Conservation (phyloP, 768 basidiomycete genomes). For the Auricularia auricula-judae region DNA sequence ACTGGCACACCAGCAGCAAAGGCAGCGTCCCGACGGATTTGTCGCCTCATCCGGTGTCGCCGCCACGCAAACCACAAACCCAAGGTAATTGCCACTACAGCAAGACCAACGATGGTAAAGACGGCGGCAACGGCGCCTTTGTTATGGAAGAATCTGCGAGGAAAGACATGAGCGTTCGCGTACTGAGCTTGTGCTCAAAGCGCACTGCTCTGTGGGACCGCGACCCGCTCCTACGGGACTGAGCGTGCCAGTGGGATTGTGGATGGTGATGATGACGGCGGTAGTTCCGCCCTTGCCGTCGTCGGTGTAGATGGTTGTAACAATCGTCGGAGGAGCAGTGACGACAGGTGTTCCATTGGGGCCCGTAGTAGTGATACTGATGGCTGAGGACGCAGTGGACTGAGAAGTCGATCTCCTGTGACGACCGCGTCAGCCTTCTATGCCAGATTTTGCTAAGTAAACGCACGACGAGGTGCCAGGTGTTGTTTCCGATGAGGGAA, state of each 20-base stretch:
- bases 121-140: constrained; percentile 88
- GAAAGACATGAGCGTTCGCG: constrained; percentile 1
- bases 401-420: background rate
- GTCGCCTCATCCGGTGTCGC: constrained; percentile 47
- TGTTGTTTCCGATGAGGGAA: too few species aligned
- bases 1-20: constrained; percentile 36
- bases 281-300: constrained; percentile 37
- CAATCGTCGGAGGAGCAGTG: constrained; percentile 46
- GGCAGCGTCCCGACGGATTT: constrained; percentile 57
- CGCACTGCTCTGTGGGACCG: constrained; percentile 27
- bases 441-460: constrained; percentile 6
- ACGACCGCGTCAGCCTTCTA: background rate
- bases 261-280: constrained; percentile 50
- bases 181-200: background rate
- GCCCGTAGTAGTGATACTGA: constrained; percentile 53
- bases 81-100: constrained; percentile 53
- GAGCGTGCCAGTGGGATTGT: constrained; percentile 62
- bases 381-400: constrained; percentile 38
- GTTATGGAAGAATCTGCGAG: constrained; percentile 68
- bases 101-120: constrained; percentile 82
- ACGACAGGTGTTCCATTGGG: constrained; percentile 35
- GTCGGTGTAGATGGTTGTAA: constrained; percentile 45
- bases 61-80: constrained; percentile 64
- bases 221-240: constrained; percentile 32
- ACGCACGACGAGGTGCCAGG: background rate